Base-by-base conservation (phyloP, 768 basidiomycete genomes). In the Termitomyces sp. region DNA sequence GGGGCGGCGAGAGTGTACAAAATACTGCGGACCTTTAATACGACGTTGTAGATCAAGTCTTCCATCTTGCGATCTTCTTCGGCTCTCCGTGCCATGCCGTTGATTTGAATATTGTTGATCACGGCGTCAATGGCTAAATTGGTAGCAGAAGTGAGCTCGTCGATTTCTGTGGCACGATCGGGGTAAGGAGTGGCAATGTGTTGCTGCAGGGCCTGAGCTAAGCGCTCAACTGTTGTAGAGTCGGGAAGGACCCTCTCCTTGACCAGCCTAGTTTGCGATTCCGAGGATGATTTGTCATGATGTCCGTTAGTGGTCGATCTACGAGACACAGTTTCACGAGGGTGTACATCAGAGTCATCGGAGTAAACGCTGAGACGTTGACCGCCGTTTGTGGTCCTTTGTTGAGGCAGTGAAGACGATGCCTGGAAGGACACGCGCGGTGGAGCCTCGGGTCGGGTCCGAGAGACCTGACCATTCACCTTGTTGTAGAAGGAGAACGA, bases 401-500 rank as follows among this genome's bases (percentile, higher is more conserved):
- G 71, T 32, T 53, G 56, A 40, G 67, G 63, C 23, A 66, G 62
- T 23, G 66, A 66, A 10, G 65, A 55, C 34, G 60, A 58, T 27
- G 54, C 49, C 21, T 61, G 59, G 1, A 61, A 61, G 30, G 55
- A 47, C 17, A 61, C 44, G 48, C 52, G 49, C 52, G 55, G 53
- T 42, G 58, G 51, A 32, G 41, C 51, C 56, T 84, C 84, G 40
- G 89, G 90, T 34, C 80, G 73, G 6, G 82, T 83, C 90, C 87
- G 90, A 54, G 82, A 83, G 16, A 85, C 74, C 52, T 81, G 72
- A 14, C 88, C 87, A 57, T 85, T 86, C 23, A 78, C 64, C 60
- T 79, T 84, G 75, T 95, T 94, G 68, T 79, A 68, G 69, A 89
- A 94, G 65, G 82, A 91, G 67, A 89, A 91, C 3, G 88, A 82